Evolutionary conservation across 2,329 filamentous ascomycete species (phyloP), one percentile per base, ranked within the genome.

Genomic region (Blastomyces parvus): DNA sequence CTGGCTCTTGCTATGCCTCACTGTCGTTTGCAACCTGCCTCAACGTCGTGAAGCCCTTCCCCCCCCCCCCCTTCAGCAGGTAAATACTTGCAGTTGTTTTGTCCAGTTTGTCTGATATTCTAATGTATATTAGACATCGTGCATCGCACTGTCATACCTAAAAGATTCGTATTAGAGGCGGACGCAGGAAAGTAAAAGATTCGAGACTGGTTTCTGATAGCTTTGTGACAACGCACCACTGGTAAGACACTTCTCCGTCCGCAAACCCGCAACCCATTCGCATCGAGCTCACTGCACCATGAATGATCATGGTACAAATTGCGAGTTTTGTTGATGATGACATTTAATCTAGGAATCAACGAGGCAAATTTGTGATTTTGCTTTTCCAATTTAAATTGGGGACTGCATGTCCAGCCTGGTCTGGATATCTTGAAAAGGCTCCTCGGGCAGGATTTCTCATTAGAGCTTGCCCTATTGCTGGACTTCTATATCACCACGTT

Each of bases 1-100:
- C 64, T 63, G 64, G 64, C 64, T 63, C 40, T 62, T 62, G 62
- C 57, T 62, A 46, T 36, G 58, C 40, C 25, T 36, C 9, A 27
- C 9, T 36, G 58, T 48, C 42, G 36, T 48, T 59, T 58, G 5
- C 19, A 40, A 30, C 13, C 27, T 59, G 7, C 17, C 13, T 46
- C 17, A 42, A 33, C 40, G 9, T 13, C n/a, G n/a, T n/a, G n/a
- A n/a, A n/a, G n/a, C n/a, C n/a, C n/a, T n/a, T n/a, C n/a, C n/a
- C n/a, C n/a, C n/a, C n/a, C n/a, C n/a, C n/a, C n/a, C n/a, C n/a
- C n/a, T n/a, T n/a, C n/a, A n/a, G n/a, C n/a, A n/a, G n/a, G 38
- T 22, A 27, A 22, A 58, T 42, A 17, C 36, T 13, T 19, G 7
- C n/a, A 19, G n/a, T 4, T n/a, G 17, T 9, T 17, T 4, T n/a